Evolutionary conservation across 148 eudicot species (phyloP).

Genomic region (Amaranthus cruentus): DNA sequence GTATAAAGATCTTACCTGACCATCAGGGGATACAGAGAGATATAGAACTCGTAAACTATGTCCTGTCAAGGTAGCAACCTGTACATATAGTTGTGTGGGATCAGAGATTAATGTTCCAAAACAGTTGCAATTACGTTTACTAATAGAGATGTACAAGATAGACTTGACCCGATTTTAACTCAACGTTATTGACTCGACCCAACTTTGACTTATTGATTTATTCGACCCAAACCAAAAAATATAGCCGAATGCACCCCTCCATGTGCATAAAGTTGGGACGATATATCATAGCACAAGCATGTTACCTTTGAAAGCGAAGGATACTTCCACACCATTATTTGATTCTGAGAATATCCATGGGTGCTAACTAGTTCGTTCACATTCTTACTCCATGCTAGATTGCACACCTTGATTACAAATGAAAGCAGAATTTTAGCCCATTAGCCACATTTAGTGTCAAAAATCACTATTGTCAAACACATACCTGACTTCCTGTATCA

Average conservation of each 20-base stretch:
- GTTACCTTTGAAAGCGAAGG: conserved; percentile 82
- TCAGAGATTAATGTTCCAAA: not conserved
- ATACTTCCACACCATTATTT: conserved; percentile 97
- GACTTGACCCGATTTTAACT: no score
- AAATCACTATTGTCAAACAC: not conserved
- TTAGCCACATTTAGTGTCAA: not conserved
- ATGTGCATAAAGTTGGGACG: no score
- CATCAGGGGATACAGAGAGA: conserved; percentile 93
- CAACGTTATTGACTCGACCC: no score
- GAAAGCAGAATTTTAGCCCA: not conserved
- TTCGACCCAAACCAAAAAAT: no score
- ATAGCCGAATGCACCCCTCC: no score
- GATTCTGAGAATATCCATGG: conserved; percentile 98
- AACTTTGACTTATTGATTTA: no score
- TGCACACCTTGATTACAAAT: conserved; percentile 62
- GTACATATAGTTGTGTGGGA: not conserved
- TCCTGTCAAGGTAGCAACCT: conserved; percentile 97
- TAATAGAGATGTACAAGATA: no score
- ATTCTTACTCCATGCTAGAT: conserved; percentile 99
- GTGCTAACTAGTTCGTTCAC: conserved; percentile 98
- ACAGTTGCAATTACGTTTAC: not conserved
- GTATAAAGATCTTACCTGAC: conserved; percentile 59
- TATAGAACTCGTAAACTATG: conserved; percentile 90
- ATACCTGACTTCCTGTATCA: conserved; percentile 96
- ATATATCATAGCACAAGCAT: not conserved